Evolutionary conservation across 108 stramenopile species (phyloP), one percentile per base, ranked within the genome.

Genomic region (Phaeodactylum tricornutum): DNA sequence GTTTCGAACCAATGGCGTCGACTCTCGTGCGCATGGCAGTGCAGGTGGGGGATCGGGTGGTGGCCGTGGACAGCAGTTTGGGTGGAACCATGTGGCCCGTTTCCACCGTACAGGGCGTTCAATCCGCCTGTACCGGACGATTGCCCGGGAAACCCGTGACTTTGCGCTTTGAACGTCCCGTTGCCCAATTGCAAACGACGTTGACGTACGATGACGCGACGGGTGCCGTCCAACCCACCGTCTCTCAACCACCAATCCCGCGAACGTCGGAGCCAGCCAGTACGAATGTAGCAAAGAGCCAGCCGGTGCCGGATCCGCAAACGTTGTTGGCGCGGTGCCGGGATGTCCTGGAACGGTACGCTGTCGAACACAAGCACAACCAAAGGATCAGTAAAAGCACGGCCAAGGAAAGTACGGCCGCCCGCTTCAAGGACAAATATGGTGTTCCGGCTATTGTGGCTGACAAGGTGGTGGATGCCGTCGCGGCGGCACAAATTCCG

Each of bases 41-140:
- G 2, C 64, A 64, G 34, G 49, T 72, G 3, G 87, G 87, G 7
- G 87, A 90, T 64, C 66, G 87, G 25, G 63, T 87, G 9, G 33
- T 87, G 19, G 78, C 82, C 20, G 81, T 87, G 15, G 85, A 80
- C 23, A 77, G 84, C 0, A 72, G 79, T 20, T 33, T 87, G 12
- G 90, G 90, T 17, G 70, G 57, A 14, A 49, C 65, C 23, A 67
- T 93, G 72, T 93, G 91, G 91, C 79, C 87, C 45, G 83, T 87
- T 8, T 76, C 77, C 6, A 86, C 76, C 28, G 72, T 79, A 0
- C 81, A 83, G 38, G 91, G 84, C 3, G 68, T 93, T 36, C 75
- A 69, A 15, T 81, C 81, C n/a, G 81, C 91, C 11, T 74, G 77
- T 17, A 86, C 83, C 8, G 60, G 71, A 21, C 76, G 91, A 11